Conservation (phyloP, 768 basidiomycete species). For the Tulasnella sp. region DNA sequence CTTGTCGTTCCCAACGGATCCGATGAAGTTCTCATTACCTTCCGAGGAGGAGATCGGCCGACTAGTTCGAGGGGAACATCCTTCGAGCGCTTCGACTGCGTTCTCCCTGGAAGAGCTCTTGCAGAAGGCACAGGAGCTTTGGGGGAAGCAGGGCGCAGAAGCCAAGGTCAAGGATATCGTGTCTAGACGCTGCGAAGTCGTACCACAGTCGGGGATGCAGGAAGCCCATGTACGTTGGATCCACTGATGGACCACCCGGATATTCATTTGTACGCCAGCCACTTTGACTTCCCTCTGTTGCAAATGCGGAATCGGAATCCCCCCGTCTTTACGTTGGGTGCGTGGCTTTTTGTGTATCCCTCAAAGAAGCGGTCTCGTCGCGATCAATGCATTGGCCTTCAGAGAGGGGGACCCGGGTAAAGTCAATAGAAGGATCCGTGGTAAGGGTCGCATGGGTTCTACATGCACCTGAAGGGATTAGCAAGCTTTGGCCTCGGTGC, state of each 20-base stretch:
- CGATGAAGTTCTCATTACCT: slow-evolving; percentile 54
- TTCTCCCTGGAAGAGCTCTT: slow-evolving; percentile 58
- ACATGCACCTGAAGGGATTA: not conserved
- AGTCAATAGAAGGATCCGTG: slow-evolving; percentile 1
- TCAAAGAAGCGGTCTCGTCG: not conserved
- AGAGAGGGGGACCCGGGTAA: not conserved
- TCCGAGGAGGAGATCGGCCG: slow-evolving; percentile 64
- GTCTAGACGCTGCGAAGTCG: slow-evolving; percentile 53
- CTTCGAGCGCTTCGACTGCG: slow-evolving; percentile 53
- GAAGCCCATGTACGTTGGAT: slow-evolving; percentile 17
- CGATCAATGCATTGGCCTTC: not conserved
- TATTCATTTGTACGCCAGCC: not conserved
- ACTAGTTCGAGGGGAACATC: slow-evolving; percentile 56
- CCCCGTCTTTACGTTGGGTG: not conserved
- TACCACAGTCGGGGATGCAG: slow-evolving; percentile 44
- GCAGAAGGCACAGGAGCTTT: slow-evolving; percentile 33
- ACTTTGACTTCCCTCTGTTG: not conserved
- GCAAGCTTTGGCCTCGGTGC: not conserved
- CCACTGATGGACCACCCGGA: not conserved
- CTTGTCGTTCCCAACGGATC: slow-evolving; percentile 23
- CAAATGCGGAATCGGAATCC: not conserved
- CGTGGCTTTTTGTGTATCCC: not conserved
- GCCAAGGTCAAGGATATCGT: slow-evolving; percentile 76
- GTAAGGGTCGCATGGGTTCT: not conserved
- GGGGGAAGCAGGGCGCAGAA: slow-evolving; percentile 48